Percentiles rank a stretch among this genome's conserved stretches.
Conservation (phyloP, 768 basidiomycete genomes). For the Mycena capillaripes region DNA sequence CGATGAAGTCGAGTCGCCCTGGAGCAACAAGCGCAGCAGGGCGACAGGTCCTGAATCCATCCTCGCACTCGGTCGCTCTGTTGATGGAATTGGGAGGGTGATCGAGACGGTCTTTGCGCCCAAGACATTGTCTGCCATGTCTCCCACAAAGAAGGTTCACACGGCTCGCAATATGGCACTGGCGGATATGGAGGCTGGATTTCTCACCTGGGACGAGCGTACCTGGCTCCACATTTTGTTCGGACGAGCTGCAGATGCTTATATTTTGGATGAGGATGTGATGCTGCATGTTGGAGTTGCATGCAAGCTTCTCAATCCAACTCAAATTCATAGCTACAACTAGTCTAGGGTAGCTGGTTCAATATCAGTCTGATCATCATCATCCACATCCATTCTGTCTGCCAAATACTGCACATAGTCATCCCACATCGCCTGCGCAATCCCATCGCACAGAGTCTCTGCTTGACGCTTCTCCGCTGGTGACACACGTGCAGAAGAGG, state of each 20-base stretch:
- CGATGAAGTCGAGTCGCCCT: no score
- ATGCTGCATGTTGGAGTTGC: not conserved
- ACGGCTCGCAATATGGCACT: not conserved
- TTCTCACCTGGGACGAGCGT: not conserved
- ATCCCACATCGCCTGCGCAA: conserved; percentile 19
- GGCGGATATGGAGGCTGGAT: not conserved
- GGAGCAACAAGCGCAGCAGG: no score
- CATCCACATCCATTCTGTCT: conserved; percentile 8
- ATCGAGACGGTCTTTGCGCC: no score
- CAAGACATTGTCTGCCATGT: not conserved
- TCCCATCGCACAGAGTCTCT: not conserved
- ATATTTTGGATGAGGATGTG: no score
- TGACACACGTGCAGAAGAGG: not conserved
- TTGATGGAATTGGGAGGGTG: no score
- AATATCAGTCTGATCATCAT: conserved; percentile 1
- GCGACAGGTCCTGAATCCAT: no score
- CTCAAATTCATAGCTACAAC: not conserved
- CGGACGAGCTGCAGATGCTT: no score
- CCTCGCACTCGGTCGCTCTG: no score
- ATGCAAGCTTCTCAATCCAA: not conserved
- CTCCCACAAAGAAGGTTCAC: not conserved
- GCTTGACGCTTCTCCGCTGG: not conserved
- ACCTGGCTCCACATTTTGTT: not conserved
- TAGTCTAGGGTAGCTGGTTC: conserved; percentile 3
- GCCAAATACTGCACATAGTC: conserved; percentile 7